These are phyloP conservation scores for Flaveria floridana DNA, from an alignment of 140 eudicot genomes.

Conservation along the genomic window DNA sequence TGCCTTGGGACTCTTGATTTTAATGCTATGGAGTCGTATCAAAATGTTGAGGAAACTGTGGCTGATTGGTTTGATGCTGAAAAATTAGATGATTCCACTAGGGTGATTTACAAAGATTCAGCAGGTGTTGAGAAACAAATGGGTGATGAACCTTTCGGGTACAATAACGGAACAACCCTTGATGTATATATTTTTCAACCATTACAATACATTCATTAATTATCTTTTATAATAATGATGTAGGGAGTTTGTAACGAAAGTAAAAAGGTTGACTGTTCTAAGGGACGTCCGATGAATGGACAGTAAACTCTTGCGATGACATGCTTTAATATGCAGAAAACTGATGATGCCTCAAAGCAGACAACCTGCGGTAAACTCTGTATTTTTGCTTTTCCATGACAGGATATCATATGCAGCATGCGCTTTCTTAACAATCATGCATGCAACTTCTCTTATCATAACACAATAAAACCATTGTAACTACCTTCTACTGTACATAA, in stretches of 20 bases:
- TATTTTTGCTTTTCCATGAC: not conserved
- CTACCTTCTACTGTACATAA: not conserved
- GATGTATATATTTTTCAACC: not conserved
- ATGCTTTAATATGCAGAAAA: not conserved
- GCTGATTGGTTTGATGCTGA: conserved; percentile 54
- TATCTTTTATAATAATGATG: not conserved
- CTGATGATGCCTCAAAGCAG: not conserved
- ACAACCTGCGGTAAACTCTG: no score
- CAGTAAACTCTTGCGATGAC: no score
- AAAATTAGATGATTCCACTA: conserved; percentile 41
- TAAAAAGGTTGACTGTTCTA: conserved; percentile 48
- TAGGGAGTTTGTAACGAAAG: conserved; percentile 53
- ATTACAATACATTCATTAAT: no score
- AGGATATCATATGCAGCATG: not conserved
- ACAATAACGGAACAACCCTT: not conserved
- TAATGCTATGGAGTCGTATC: conserved; percentile 51
- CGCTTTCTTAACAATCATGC: not conserved
- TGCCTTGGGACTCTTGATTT: conserved; percentile 60
- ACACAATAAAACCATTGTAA: not conserved
- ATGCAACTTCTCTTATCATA: not conserved
- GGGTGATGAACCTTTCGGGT: conserved; percentile 76
- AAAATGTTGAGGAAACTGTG: conserved; percentile 46
- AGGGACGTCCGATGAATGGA: no score
- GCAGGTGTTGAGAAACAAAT: conserved; percentile 48
- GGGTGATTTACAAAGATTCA: conserved; percentile 54